phyloP scores from a whole-genome alignment of 345 rosid species.

The Excoecaria cochinchinensis region DNA sequence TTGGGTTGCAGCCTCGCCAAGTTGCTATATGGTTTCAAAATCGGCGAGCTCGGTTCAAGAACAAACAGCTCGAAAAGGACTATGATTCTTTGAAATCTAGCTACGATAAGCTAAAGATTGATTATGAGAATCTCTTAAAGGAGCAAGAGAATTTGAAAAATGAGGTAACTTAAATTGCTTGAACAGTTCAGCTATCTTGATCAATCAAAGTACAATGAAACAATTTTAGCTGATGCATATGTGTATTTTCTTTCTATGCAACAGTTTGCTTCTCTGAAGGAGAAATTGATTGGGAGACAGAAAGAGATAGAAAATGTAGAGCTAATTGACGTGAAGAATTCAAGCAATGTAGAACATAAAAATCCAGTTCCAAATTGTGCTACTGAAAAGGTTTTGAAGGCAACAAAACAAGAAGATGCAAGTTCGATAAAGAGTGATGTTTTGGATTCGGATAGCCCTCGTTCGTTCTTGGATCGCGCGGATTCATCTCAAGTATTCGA shows the following conservation, averaged over 20 bases:
- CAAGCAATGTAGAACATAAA: slow-evolving; percentile 18
- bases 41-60: slow-evolving; percentile 70
- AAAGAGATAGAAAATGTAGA: slow-evolving; percentile 16
- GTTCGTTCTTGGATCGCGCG: slow-evolving; percentile 36
- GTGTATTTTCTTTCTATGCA: slow-evolving; percentile 4
- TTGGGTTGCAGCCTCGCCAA: slow-evolving; percentile 80
- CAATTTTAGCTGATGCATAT: background rate
- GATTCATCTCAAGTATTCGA: slow-evolving; percentile 43
- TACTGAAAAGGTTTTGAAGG: slow-evolving; percentile 28
- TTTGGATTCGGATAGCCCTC: slow-evolving; percentile 47
- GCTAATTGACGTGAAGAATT: slow-evolving; percentile 12
- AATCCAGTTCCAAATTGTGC: slow-evolving; percentile 25
- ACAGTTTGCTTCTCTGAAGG: slow-evolving; percentile 54
- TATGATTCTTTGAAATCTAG: slow-evolving; percentile 46
- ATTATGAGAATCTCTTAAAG: slow-evolving; percentile 45
- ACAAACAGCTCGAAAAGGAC: slow-evolving; percentile 65
- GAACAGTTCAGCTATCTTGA: background rate
- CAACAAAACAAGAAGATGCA: slow-evolving; percentile 38
- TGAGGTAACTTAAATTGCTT: slow-evolving; percentile 41
- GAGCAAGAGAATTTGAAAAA: slow-evolving; percentile 48
- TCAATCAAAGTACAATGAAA: background rate
- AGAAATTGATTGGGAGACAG: slow-evolving; percentile 37
- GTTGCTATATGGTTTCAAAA: slow-evolving; percentile 86
- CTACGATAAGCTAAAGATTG: slow-evolving; percentile 58
- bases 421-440: slow-evolving; percentile 50